Conservation (phyloP, 177 flowering plant genomes). For the Tripterygium wilfordii region DNA sequence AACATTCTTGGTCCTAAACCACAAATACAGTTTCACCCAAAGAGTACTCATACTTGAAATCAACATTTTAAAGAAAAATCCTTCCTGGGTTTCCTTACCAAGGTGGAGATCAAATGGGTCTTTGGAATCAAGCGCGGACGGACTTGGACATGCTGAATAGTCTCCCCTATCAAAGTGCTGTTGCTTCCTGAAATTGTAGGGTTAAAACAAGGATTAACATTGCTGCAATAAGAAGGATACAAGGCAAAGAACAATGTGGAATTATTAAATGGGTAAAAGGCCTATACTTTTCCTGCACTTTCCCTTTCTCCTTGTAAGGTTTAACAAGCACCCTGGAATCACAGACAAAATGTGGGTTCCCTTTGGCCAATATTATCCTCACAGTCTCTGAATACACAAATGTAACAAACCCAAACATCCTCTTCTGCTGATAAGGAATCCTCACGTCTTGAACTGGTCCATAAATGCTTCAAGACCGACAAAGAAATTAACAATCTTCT, state of each 20-base stretch:
- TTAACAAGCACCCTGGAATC: conserved; percentile 92
- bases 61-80: background rate
- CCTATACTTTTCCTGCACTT: conserved; percentile 76
- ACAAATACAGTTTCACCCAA: background rate
- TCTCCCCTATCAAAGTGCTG: conserved; percentile 60
- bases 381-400: conserved; percentile 85
- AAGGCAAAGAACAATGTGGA: background rate
- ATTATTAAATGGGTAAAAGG: conserved; percentile 1
- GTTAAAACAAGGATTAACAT: conserved; percentile 2
- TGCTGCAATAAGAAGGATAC: background rate
- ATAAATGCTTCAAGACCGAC: conserved; percentile 54
- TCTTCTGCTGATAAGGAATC: conserved; percentile 96
- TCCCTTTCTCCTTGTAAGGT: conserved; percentile 98
- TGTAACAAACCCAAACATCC: conserved; percentile 95
- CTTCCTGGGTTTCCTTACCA: conserved; percentile 37
- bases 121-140: conserved; percentile 44
- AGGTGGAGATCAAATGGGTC: conserved; percentile 57
- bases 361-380: conserved; percentile 79
- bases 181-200: conserved; percentile 42
- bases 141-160: conserved; percentile 41
- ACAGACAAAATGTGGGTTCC: conserved; percentile 93
- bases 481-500: background rate
- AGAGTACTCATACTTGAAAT: background rate
- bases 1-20: conserved; percentile 54
- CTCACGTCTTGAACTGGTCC: conserved; percentile 98